phyloP scores from a whole-genome alignment of 1,284 basidiomycete species.

The Apiotrichum gracile region DNA sequence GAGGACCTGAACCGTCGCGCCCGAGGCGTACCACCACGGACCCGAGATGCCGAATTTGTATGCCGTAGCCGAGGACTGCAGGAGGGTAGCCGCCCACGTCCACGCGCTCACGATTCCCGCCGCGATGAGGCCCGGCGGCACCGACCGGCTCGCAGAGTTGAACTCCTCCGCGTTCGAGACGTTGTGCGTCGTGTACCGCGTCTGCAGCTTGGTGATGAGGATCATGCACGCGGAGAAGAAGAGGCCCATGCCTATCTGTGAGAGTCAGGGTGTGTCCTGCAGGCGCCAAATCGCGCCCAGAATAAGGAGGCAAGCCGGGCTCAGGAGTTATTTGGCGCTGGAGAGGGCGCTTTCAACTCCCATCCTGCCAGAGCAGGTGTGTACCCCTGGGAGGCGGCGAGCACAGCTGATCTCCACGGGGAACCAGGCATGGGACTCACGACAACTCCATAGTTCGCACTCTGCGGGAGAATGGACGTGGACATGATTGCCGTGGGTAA shows the following conservation, averaged over 20 bases:
- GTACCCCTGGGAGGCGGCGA: too few relatives aligned
- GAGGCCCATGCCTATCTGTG: constrained; percentile 64
- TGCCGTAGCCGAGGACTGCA: constrained; percentile 43
- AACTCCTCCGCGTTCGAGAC: constrained; percentile 61
- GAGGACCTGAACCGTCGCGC: constrained; percentile 51
- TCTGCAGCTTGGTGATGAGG: constrained; percentile 37
- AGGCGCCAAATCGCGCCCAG: too few relatives aligned
- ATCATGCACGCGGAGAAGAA: constrained; percentile 75
- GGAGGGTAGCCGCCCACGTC: constrained; percentile 56
- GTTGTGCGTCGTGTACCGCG: constrained; percentile 37
- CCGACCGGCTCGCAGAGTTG: constrained; percentile 61
- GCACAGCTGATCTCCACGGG: too few relatives aligned
- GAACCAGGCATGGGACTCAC: constrained; percentile 49
- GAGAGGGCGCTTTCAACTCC: too few relatives aligned
- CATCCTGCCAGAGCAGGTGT: too few relatives aligned
- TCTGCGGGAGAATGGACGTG: constrained; percentile 46
- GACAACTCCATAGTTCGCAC: constrained; percentile 73
- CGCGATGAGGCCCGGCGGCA: constrained; percentile 84
- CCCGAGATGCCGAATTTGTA: constrained; percentile 71
- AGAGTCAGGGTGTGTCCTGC: background rate
- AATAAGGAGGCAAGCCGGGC: too few relatives aligned
- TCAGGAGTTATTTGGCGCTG: too few relatives aligned
- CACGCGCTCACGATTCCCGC: constrained; percentile 66
- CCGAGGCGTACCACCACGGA: constrained; percentile 28
- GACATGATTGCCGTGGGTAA: too few relatives aligned